Base-by-base conservation (phyloP, 2,329 filamentous ascomycete genomes). In the Aureobasidium sp. region DNA sequence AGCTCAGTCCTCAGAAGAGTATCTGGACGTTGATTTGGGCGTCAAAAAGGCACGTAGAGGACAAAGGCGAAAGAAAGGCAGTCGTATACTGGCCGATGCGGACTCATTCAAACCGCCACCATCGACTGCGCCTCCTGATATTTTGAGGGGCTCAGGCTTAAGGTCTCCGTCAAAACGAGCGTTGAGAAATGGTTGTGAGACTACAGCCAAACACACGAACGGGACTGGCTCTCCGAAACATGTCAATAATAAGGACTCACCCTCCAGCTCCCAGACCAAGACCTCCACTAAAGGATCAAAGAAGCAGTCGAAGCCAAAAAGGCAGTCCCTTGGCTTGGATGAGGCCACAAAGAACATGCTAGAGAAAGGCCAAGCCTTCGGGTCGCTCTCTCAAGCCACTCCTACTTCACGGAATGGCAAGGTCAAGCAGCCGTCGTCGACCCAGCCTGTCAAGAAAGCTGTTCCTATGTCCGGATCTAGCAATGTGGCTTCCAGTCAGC, bases 321-420 rank as follows among this genome's bases (percentile, higher is more conserved):
- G 53, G 29, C 17, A 25, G 20, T 57, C 53, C 9, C 29, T 45
- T 6, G 41, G 53, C 5, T 9, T 57, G 1, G 53, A 45, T 17
- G 53, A 57, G 25, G 31, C 39, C 1, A 31, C 45, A 8, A 57
- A 57, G 27, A 57, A 45, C 20, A 34, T 57, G 39, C 2, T 57
- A 14, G 53, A 57, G n/a, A 57, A 57, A 12, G 53, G 39, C 6
- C 53, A 57, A 57, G 53, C 53, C 9, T 22, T 57, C 5, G 41
- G 39, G 14, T 7, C 27, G 14, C 53, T 25, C 9, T 17, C 39
- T 57, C 53, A 57, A 12, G 36, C 36, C n/a, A 31, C 53, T 5
- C 20, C 37, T 6, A 5, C 5, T 7, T 57, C 27, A 2, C 17
- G 45, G n/a, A 36, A 34, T n/a, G 11, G 17, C 27, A 57, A 44